Percentiles rank a stretch among this genome's conserved stretches.
phyloP scores from a whole-genome alignment of 805 yeast species.

The Schwanniomyces pseudopolymorphus region DNA sequence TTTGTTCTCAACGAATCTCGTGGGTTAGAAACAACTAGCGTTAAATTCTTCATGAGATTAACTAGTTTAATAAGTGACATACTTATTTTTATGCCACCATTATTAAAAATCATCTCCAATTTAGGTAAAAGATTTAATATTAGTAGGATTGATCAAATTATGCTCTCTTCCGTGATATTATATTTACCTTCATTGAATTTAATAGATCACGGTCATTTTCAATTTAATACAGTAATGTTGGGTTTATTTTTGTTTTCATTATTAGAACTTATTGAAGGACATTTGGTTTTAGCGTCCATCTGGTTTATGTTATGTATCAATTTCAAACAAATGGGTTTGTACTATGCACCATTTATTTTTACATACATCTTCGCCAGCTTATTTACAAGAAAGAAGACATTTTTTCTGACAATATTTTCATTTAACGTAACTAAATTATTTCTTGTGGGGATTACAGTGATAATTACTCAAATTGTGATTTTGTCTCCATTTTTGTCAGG shows the following conservation, averaged over 20 bases:
- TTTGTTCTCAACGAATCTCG: slow-evolving; percentile 71
- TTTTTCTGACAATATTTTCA: slow-evolving; percentile 14
- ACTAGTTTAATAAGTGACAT: slow-evolving; percentile 78
- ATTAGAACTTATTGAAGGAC: slow-evolving; percentile 61
- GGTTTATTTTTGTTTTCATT: slow-evolving; percentile 76
- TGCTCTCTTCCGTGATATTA: slow-evolving; percentile 74
- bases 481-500: slow-evolving; percentile 17
- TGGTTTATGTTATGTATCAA: slow-evolving; percentile 76
- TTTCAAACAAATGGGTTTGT: slow-evolving; percentile 94
- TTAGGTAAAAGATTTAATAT: slow-evolving; percentile 57
- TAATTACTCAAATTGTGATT: slow-evolving; percentile 49
- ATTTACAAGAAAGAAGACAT: slow-evolving; percentile 15
- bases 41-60: slow-evolving; percentile 83
- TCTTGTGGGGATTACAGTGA: slow-evolving; percentile 63
- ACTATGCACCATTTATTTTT: slow-evolving; percentile 88
- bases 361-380: slow-evolving; percentile 65
- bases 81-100: slow-evolving; percentile 75
- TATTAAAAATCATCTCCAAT: slow-evolving; percentile 67
- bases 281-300: slow-evolving; percentile 65
- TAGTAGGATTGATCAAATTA: slow-evolving; percentile 72
- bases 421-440: slow-evolving; percentile 59
- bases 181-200: slow-evolving; percentile 81
- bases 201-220: slow-evolving; percentile 97
- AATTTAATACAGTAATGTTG: slow-evolving; percentile 90
- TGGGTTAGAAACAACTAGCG: slow-evolving; percentile 64